phyloP scores from a whole-genome alignment of 345 rosid genomes.

The Noccaea caerulescens region DNA sequence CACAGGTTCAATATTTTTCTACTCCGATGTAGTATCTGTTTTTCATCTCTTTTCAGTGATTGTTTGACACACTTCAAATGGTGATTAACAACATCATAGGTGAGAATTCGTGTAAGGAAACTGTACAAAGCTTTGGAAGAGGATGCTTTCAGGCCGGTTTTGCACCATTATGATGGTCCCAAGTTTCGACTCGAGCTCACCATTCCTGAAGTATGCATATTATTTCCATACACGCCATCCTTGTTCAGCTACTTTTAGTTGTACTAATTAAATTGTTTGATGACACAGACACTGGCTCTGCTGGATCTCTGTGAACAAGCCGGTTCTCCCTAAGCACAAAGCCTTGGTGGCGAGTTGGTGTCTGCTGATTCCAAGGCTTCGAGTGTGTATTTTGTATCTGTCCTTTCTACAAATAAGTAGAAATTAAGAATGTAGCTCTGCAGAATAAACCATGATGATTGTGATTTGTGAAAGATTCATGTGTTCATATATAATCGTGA shows the following conservation, averaged over 20 bases:
- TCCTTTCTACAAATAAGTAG: constrained; percentile 28
- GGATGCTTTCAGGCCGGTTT: constrained; percentile 89
- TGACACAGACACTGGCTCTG: constrained; percentile 82
- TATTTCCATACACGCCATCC: not conserved
- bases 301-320: constrained; percentile 90
- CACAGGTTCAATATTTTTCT: constrained; percentile 61
- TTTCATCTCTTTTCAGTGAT: not conserved
- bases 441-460: constrained; percentile 34
- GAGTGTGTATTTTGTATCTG: constrained; percentile 34
- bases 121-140: constrained; percentile 89
- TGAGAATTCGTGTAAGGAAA: constrained; percentile 73
- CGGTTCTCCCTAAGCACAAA: constrained; percentile 56
- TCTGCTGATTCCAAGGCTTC: constrained; percentile 28
- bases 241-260: not conserved
- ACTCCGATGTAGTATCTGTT: not conserved
- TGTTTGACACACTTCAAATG: not conserved
- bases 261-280: constrained; percentile 14
- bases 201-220: constrained; percentile 75
- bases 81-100: constrained; percentile 48
- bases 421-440: constrained; percentile 21
- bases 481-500: constrained; percentile 32
- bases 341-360: constrained; percentile 3
- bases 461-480: constrained; percentile 20
- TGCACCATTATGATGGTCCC: constrained; percentile 94
- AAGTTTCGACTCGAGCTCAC: constrained; percentile 93